Base-by-base conservation (phyloP, 1,284 basidiomycete genomes). In the Trichosporon coremiiforme region DNA sequence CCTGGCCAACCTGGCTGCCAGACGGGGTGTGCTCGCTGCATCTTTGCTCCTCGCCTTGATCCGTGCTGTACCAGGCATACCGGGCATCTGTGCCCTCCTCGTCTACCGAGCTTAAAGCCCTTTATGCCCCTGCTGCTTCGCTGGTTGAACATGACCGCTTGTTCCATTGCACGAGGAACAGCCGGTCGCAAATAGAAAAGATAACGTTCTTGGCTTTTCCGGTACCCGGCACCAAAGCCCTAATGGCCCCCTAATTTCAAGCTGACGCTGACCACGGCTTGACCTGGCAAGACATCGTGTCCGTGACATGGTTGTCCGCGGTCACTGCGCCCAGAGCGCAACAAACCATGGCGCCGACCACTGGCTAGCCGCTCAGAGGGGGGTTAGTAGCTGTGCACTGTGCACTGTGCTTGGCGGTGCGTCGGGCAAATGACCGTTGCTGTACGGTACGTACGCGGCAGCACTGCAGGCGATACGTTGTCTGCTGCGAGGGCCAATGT, bases 131-230 rank as follows among this genome's bases (percentile, higher is more conserved):
- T 53, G 50, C 50, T 53, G 15, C 45, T 4, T 20, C 50, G 50
- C 33, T 35, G 33, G 33, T 25, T 4, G 6, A 53, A 8, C 50
- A 12, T 53, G 36, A 13, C 36, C 36, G 36, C 12, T 13, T 38
- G 36, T 36, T 36, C 35, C 35, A 36, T 8, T 36, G 35, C 25
- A 10, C 36, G 36, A 38, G 36, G 36, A 38, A 38, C 36, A 38
- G 8, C 20, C 9, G 50, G 50, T 53, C 50, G n/a, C 50, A 53
- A 53, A 53, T 53, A 53, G 50, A 20, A 47, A 53, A 53, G 50
- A 53, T 53, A 53, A 53, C 20, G 50, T 45, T 15, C 41, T 45
- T 45, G 50, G 50, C 50, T 25, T 22, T 38, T 38, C 36, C 36
- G 36, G 36, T 38, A 38, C 9, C 36, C 36, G 36, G 12, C 36